Conservation (phyloP, 192 early-diverging fungal genomes). For the Coemansia sp. region DNA sequence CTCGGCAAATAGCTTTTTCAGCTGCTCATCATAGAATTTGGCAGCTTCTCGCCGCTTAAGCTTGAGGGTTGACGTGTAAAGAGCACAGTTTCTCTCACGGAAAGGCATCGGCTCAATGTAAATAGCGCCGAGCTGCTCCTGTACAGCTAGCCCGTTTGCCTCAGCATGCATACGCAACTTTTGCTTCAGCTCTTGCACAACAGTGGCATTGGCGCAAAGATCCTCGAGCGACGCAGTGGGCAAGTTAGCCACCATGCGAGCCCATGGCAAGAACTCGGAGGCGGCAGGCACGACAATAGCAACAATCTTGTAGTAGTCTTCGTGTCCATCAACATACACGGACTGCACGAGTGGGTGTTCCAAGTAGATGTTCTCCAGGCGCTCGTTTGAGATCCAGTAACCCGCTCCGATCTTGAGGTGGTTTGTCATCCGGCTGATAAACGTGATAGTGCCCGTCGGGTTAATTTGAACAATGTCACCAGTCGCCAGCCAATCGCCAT, state of each 20-base stretch:
- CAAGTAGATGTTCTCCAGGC: conserved; percentile 70
- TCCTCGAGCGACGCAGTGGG: conserved; percentile 50
- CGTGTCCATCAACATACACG: conserved; percentile 84
- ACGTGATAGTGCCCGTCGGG: conserved; percentile 56
- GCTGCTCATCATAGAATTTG: conserved; percentile 44
- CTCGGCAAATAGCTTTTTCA: conserved; percentile 56
- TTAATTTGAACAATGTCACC: conserved; percentile 78
- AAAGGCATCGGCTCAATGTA: conserved; percentile 68
- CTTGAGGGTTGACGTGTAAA: conserved; percentile 88
- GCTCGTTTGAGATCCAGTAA: conserved; percentile 86
- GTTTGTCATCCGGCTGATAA: conserved; percentile 77
- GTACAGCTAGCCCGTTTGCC: conserved; percentile 63
- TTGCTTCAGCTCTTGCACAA: conserved; percentile 59
- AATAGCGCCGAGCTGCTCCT: conserved; percentile 73
- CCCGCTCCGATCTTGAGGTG: conserved; percentile 76
- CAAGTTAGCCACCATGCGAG: conserved; percentile 23
- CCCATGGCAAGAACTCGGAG: conserved; percentile 64
- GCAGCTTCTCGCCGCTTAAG: conserved; percentile 57
- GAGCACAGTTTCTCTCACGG: conserved; percentile 59
- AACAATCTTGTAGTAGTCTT: conserved; percentile 71
- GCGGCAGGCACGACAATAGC: conserved; percentile 78
- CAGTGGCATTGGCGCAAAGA: conserved; percentile 50
- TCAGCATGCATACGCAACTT: conserved; percentile 58
- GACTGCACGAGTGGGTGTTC: conserved; percentile 73
- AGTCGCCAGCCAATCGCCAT: conserved; percentile 75